phyloP scores from a whole-genome alignment of 176 grass and related monocot genomes.

The Bromus sterilis region DNA sequence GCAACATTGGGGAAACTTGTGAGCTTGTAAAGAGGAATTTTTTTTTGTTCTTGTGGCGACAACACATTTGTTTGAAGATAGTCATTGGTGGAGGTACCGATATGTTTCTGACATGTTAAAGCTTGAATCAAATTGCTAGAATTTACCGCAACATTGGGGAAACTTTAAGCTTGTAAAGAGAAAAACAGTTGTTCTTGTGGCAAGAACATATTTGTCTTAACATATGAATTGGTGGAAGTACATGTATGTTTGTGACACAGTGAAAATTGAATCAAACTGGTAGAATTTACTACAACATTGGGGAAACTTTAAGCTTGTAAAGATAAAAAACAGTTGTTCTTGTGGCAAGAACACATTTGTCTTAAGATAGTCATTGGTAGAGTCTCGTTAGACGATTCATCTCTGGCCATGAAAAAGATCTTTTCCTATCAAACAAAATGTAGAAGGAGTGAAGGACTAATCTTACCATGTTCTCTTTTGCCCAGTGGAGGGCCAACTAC shows the following conservation, averaged over 20 bases:
- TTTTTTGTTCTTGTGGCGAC: too few species aligned
- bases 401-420: slow-evolving; percentile 26
- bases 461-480: neutral
- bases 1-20: too few species aligned
- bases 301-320: too few species aligned
- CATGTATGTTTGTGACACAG: slow-evolving; percentile 10
- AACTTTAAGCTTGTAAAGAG: slow-evolving; percentile 26
- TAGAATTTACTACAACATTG: too few species aligned
- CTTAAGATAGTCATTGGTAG: too few species aligned
- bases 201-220: slow-evolving; percentile 19
- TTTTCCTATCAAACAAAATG: slow-evolving; percentile 55
- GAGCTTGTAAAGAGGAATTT: too few species aligned
- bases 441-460: slow-evolving; percentile 9
- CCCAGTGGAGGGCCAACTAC: slow-evolving; percentile 4
- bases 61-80: too few species aligned
- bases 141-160: slow-evolving; percentile 7
- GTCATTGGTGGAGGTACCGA: too few species aligned
- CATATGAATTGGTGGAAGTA: neutral
- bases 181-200: slow-evolving; percentile 32
- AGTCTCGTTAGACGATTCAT: neutral
- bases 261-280: too few species aligned
- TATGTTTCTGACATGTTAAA: too few species aligned
- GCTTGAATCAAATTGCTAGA: neutral
- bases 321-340: too few species aligned
- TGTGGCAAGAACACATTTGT: too few species aligned